Base-by-base conservation (phyloP, 1,139 yeast genomes). In the Pichia sp. region DNA sequence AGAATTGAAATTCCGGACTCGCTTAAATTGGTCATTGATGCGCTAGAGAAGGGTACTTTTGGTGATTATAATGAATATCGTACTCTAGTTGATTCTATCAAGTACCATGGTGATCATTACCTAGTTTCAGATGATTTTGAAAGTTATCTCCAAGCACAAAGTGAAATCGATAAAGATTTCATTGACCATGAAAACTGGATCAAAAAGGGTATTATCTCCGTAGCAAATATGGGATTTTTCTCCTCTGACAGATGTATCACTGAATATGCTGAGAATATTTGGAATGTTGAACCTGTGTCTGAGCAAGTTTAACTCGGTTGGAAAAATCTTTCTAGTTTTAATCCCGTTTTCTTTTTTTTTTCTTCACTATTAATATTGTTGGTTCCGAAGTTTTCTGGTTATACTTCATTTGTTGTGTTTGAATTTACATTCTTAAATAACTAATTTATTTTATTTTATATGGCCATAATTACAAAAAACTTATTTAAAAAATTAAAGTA, bases 161-260 rank as follows among this genome's bases (percentile, higher is more conserved):
- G 69, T 44, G 72, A 80, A 49, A 82, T 87, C 53, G 95, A 88
- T 60, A 72, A 72, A 52, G 87, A 82, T 36, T 88, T 73, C 63
- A 78, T 75, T 37, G 68, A 67, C 50, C 81, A 81, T 60, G 76
- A 75, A 50, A 72, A 68, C 41, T 88, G 97, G 97, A 73, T 77
- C 46, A 78, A 77, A 61, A 87, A 85, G 69, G 71, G 82, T 41
- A 84, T 88, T 50, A 66, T 72, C 52, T 78, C 85, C 56, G 97
- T 88, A 47, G 95, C 97, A 49, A 86, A 86, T 64, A 85, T 86
- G 84, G 97, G 97, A 8, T 90, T 85, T 75, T 88, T 88, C 68
- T 77, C 86, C 49, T 81, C 92, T 53, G 97, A 88, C 65, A 75
- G 97, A 65, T 87, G 95, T 63, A 83, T 88, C 60, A 85, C 82